Base-by-base conservation (phyloP, 1,284 basidiomycete genomes). In the Phlebopus sp. region DNA sequence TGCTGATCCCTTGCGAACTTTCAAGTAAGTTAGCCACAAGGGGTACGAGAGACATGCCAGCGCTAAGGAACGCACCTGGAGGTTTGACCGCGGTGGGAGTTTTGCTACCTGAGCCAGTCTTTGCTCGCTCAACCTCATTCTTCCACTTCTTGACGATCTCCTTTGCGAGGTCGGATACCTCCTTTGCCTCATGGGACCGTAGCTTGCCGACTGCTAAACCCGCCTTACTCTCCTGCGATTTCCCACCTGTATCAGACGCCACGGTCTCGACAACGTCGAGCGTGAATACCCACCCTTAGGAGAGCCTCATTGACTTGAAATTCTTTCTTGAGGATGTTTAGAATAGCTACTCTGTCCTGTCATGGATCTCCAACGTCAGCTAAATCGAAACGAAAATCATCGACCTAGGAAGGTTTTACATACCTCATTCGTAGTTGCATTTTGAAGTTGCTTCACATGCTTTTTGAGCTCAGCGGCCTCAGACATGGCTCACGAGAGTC, bases 71-170 rank as follows among this genome's bases (percentile, higher is more conserved):
- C 62, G 32, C 55, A 77, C 74, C 68, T 57, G 67, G 55, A 13
- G 57, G 50, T 55, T 57, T 50, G 25, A 50, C 49, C 44, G 60
- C 49, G 51, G 37, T 18, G 18, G 52, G 46, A 39, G 55, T n/a
- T 57, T 69, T 69, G 46, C 71, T 53, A 21, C 64, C 57, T 58
- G 63, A 57, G 51, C 64, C 60, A 38, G 63, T 67, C 64, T 91
- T 92, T 47, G 89, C 86, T 59, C 81, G 82, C 57, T 92, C 90
- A 25, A 94, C 91, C 47, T 83, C 85, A 38, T 75, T 80, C 70
- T 94, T 93, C 92, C 92, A 95, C 64, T 87, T 86, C 69, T 86
- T 91, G 39, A 98, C 95, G 30, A 98, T 77, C 57, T 94, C 92
- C 67, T 97, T 97, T 11, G 96, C 92, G 3, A 92, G 73, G 49